Conservation (phyloP, 371 early-diverging fungal species). For the Syncephalastrum monosporum region DNA sequence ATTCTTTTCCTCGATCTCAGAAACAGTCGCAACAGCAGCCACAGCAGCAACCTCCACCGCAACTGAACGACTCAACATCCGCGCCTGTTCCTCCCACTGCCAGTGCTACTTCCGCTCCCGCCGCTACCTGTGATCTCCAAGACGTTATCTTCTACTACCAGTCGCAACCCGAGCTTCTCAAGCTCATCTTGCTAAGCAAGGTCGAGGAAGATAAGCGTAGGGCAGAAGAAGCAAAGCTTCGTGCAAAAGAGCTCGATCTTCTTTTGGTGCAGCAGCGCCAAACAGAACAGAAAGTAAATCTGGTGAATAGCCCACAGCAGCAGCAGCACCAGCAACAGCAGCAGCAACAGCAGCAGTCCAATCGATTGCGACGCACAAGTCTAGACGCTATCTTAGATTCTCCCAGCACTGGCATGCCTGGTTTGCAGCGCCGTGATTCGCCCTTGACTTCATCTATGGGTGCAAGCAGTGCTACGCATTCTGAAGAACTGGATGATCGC, state of each 20-base stretch:
- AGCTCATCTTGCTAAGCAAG: slow-evolving; percentile 59
- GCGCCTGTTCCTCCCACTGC: slow-evolving; percentile 1
- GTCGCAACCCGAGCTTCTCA: slow-evolving; percentile 59
- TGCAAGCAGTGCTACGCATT: slow-evolving; percentile 7
- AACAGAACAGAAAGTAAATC: no score
- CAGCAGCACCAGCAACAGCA: slow-evolving; percentile 9
- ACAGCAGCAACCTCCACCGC: slow-evolving; percentile 7
- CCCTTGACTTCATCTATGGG: slow-evolving; percentile 5
- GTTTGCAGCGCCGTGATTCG: slow-evolving; percentile 13
- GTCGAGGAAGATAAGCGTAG: slow-evolving; percentile 66
- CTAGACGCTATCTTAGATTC: slow-evolving; percentile 33
- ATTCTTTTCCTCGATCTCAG: not conserved
- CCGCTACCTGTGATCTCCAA: slow-evolving; percentile 43
- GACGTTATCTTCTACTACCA: slow-evolving; percentile 38
- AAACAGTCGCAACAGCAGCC: slow-evolving; percentile 2
- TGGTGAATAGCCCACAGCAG: slow-evolving; percentile 5
- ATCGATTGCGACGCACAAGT: slow-evolving; percentile 28
- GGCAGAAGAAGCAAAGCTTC: slow-evolving; percentile 47
- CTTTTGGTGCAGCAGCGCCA: slow-evolving; percentile 37
- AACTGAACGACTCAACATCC: not conserved
- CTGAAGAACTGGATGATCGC: slow-evolving; percentile 15
- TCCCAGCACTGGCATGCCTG: slow-evolving; percentile 19
- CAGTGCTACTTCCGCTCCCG: slow-evolving; percentile 13
- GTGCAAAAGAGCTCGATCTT: slow-evolving; percentile 44
- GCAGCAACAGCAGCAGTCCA: slow-evolving; percentile 5